A percentile compares a stretch with the other conserved stretches of the same genome.
Conservation (phyloP, 2,329 filamentous ascomycete species). For the Pseudocercospora pini-densiflorae region DNA sequence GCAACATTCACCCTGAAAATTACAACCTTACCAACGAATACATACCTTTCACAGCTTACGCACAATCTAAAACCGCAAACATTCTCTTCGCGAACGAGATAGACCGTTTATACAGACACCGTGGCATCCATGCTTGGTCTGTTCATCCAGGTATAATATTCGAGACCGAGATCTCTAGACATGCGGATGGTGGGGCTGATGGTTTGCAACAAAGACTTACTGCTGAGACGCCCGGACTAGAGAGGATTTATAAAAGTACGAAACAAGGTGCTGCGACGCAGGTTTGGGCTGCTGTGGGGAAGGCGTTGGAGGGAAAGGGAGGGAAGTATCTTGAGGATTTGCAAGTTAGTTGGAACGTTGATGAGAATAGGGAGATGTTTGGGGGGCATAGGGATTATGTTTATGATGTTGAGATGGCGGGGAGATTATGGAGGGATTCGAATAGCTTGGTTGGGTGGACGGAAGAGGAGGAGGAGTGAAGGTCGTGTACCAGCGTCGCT, state of each 20-base stretch:
- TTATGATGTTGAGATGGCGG: too few relatives aligned
- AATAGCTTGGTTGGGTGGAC: too few relatives aligned
- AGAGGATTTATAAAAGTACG: constrained; percentile 22
- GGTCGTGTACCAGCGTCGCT: too few relatives aligned
- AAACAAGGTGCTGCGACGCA: constrained; percentile 58
- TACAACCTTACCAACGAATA: constrained; percentile 37
- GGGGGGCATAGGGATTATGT: too few relatives aligned
- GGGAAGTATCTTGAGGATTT: constrained; percentile 50
- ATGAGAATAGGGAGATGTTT: not conserved
- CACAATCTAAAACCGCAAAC: constrained; percentile 57
- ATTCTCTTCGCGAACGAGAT: constrained; percentile 57
- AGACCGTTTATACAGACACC: constrained; percentile 52
- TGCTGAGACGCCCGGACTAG: not conserved
- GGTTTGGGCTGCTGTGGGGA: constrained; percentile 50
- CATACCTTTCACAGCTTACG: constrained; percentile 45
- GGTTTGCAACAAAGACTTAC: not conserved
- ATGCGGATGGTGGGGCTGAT: not conserved
- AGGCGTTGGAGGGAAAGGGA: constrained; percentile 48
- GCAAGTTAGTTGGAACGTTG: constrained; percentile 7
- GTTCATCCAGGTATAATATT: constrained; percentile 46
- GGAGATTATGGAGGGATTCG: too few relatives aligned
- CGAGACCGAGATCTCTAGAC: too few relatives aligned
- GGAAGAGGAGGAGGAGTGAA: too few relatives aligned
- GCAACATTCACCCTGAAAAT: constrained; percentile 36
- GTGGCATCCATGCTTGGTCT: constrained; percentile 51